Base-by-base conservation (phyloP, 2,329 filamentous ascomycete genomes). In the Colletotrichum sp. region DNA sequence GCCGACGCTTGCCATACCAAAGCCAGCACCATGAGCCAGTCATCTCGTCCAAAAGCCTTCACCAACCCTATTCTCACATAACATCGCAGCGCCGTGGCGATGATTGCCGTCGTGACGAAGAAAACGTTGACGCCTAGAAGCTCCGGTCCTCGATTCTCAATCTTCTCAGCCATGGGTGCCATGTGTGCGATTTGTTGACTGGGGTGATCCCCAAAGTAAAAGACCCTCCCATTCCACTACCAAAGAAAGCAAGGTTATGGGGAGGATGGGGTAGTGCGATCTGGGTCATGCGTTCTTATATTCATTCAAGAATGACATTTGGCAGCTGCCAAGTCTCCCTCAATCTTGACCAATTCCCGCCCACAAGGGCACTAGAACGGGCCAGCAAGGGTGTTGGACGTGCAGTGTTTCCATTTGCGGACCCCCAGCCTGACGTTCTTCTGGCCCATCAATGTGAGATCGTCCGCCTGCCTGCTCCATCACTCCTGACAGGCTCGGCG, bases 21-120 rank as follows among this genome's bases (percentile, higher is more conserved):
- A 34, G 86, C 85, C 44, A 78, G 71, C 1, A 82, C 63, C 85
- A 87, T 87, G 68, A 83, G 79, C 81, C 81, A 85, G 76, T 87
- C 85, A 74, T 87, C 85, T 10, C 81, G 67, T 1, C 85, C 85
- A 78, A 87, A 87, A 39, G 81, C 83, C 77, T 82, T 85, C 39
- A 87, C 82, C 15, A 87, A 71, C 8, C 77, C 76, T 2, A 81
- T 65, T 26, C 85, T 83, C 21, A 85, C 83, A 77, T 82, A 86
- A 44, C 81, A 81, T 74, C 85, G 78, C n/a, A 87, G 77, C 6
- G 73, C 6, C 5, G 80, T 80, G 60, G 83, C 77, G 28, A 82
- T 74, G 28, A 82, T 28, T 3, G 84, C 81, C 16, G 81, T 55
- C 6, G 74, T 62, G n/a, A 82, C 44, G 16, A 85, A 77, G 9